Evolutionary conservation across 768 basidiomycete species (phyloP), one percentile per base, ranked within the genome.

Genomic region (Candolleomyces aberdarensis): DNA sequence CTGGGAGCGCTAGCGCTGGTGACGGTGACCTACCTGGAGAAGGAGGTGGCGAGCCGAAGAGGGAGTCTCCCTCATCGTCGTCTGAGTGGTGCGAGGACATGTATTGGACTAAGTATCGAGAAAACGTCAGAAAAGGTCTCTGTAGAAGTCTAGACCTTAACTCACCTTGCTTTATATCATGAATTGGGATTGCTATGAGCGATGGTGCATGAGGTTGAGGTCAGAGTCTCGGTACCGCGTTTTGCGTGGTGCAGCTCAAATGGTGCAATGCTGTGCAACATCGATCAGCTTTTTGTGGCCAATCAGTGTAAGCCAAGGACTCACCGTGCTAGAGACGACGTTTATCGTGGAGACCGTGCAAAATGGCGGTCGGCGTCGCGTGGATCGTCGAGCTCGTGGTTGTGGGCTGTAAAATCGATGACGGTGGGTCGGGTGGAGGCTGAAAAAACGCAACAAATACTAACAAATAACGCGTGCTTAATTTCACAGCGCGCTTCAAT

Each of bases 21-120:
- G 84, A 84, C 61, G 83, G 83, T 76, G 86, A 87, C 87, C 88
- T 91, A 87, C 87, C 88, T 87, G 86, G 85, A 56, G 89, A 86
- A 36, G 89, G 81, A 58, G 89, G 86, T 65, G 91, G 89, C 17
- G 91, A 90, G 46, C 91, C 91, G 72, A 93, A 93, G 68, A 93
- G 88, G 29, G 91, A 93, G 67, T 86, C 86, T 65, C 79, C 75
- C 63, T 89, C 85, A 29, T 61, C 59, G 48, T 56, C 47, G 48
- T 56, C 47, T 29, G 36, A 56, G 8, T 19, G n/a, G 19, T 41
- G 31, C 20, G 44, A 47, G 56, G 56, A 52, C 56, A 62, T 57
- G 44, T 17, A 6, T 36, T 26, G 29, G 51, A 29, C 53, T 56
- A 15, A n/a, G 22, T 29, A 22, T 32, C 14, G 19, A 46, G 31